Percentiles rank a stretch among this genome's conserved stretches.
phyloP scores from a whole-genome alignment of 306 rosid genomes.

The Cicer pinnatifidum region DNA sequence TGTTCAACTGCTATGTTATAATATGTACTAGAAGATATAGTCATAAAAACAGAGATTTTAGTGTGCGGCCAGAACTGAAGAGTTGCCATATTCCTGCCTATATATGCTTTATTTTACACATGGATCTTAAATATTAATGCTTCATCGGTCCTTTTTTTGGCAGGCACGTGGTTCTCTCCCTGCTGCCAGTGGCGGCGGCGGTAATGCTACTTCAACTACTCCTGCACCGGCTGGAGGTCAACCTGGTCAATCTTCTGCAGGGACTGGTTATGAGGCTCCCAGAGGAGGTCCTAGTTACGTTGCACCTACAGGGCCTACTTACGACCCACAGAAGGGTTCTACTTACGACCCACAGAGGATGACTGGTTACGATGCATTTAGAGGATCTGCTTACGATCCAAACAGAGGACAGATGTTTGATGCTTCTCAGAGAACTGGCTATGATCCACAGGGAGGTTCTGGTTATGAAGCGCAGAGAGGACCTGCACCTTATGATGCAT shows the following conservation, averaged over 20 bases:
- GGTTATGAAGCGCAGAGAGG: conserved; percentile 59
- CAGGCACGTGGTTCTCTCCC: conserved; percentile 73
- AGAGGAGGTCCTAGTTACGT: conserved; percentile 59
- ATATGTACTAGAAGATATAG: neutral
- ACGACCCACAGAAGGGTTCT: conserved; percentile 59
- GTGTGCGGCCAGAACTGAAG: neutral
- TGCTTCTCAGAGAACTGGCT: conserved; percentile 52
- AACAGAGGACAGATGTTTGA: conserved; percentile 55
- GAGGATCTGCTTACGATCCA: conserved; percentile 58
- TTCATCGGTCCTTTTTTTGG: conserved; percentile 26
- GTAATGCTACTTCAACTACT: conserved; percentile 46
- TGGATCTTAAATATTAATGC: conserved; percentile 24
- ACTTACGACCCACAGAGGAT: conserved; percentile 64
- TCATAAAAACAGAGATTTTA: neutral
- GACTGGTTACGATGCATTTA: conserved; percentile 55
- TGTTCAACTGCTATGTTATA: conserved; percentile 19
- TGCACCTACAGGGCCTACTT: conserved; percentile 58
- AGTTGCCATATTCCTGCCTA: too few relatives aligned
- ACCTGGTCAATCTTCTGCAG: conserved; percentile 53
- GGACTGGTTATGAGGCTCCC: conserved; percentile 55
- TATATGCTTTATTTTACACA: neutral
- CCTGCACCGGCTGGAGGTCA: conserved; percentile 61
- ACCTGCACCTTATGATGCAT: conserved; percentile 54
- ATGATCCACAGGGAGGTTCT: conserved; percentile 59
- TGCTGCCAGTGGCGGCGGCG: conserved; percentile 36